A percentile compares a stretch with the other conserved stretches of the same genome.
phyloP scores from a whole-genome alignment of 2,329 filamentous ascomycete species.

The Cercospora zeina region DNA sequence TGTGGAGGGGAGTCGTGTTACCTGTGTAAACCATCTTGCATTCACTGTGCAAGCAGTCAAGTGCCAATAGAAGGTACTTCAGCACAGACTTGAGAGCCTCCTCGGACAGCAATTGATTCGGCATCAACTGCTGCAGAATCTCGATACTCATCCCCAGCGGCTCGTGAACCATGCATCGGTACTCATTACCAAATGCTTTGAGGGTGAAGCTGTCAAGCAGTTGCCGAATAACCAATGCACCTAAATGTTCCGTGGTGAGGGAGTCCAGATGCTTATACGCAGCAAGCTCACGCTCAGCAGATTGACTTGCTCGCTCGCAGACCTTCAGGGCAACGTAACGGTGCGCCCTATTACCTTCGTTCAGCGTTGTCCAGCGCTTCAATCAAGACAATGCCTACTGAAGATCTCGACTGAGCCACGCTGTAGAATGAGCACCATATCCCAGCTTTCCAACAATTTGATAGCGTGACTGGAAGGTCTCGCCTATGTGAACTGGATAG shows the following conservation, averaged over 20 bases:
- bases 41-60: slow-evolving; percentile 14
- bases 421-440: slow-evolving; percentile 18
- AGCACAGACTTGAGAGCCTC: slow-evolving; percentile 8
- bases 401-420: slow-evolving; percentile 12
- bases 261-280: slow-evolving; percentile 12
- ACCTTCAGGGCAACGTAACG: slow-evolving; percentile 15
- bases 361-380: neutral
- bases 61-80: slow-evolving; percentile 1
- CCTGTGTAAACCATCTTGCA: slow-evolving; percentile 9
- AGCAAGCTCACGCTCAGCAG: slow-evolving; percentile 9
- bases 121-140: neutral
- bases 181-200: neutral
- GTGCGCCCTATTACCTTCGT: neutral
- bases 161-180: slow-evolving; percentile 9
- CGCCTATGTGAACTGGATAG: slow-evolving; percentile 16
- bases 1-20: neutral
- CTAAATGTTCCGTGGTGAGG: neutral
- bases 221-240: slow-evolving; percentile 2
- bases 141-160: slow-evolving; percentile 6
- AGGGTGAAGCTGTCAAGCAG: slow-evolving; percentile 8
- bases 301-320: slow-evolving; percentile 13
- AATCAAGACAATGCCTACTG: neutral
- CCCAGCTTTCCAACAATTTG: slow-evolving; percentile 18
- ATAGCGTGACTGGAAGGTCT: slow-evolving; percentile 13
- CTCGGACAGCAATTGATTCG: neutral